phyloP scores from a whole-genome alignment of 2,329 filamentous ascomycete genomes.

The Didymella lethalis region DNA sequence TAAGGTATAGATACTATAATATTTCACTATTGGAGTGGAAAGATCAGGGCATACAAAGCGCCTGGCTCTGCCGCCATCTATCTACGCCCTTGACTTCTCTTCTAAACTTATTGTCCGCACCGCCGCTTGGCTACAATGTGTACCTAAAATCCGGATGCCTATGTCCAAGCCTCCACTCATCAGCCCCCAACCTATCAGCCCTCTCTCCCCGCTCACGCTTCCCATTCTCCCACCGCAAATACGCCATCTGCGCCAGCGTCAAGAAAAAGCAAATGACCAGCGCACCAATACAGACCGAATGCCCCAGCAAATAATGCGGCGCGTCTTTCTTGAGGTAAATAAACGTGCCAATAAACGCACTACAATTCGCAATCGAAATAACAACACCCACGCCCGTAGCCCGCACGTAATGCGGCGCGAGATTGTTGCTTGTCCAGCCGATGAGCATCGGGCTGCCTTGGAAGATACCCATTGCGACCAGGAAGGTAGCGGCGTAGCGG shows the following conservation, averaged over 20 bases:
- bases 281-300: constrained; percentile 38
- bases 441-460: constrained; percentile 48
- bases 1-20: no score
- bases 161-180: constrained; percentile 39
- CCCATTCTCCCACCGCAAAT: constrained; percentile 38
- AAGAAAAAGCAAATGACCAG: constrained; percentile 36
- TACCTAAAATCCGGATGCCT: constrained; percentile 44
- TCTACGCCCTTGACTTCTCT: no score
- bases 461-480: constrained; percentile 56
- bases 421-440: constrained; percentile 56
- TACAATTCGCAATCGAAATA: constrained; percentile 57
- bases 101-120: no score
- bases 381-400: constrained; percentile 60
- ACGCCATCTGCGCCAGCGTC: constrained; percentile 32
- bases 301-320: constrained; percentile 33
- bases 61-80: no score
- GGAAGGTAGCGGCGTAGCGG: constrained; percentile 52
- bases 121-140: constrained; percentile 15
- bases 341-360: constrained; percentile 61
- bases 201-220: constrained; percentile 38
- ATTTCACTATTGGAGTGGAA: no score
- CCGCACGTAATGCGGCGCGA: constrained; percentile 64
- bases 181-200: constrained; percentile 33
- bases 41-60: no score
- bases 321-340: constrained; percentile 58